Evolutionary conservation across 2,329 filamentous ascomycete genomes (phyloP), one percentile per base, ranked within the genome.

Genomic region (Seiridium cupressi): DNA sequence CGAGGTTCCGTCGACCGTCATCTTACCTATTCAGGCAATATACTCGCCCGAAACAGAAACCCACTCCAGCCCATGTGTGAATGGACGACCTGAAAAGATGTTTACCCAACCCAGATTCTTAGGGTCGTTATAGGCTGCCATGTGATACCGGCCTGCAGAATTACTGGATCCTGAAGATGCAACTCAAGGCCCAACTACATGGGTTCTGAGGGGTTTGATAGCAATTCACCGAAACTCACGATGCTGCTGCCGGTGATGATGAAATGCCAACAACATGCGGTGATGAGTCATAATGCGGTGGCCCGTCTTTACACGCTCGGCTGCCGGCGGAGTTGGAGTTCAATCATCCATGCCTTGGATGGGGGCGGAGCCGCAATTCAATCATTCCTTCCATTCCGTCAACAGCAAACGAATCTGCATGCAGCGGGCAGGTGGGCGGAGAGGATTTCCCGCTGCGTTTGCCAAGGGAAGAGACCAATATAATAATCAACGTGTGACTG

Each of bases 221-320:
- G 35, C 9, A 26, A 13, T 47, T 48, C 42, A 57, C 44, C 42
- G 54, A 36, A 57, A 57, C 26, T 44, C 54, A 47, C 54, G n/a
- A 57, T 5, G 9, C 32, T 26, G 13, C 2, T 44, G 38, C 11
- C 35, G 11, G 38, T 55, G 51, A 44, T 36, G 44, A 57, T 57
- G 40, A 47, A 10, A n/a, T 18, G 42, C 55, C 31, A 57, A 36
- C 32, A 13, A 36, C 42, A 46, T 47, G 55, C 31, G 26, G 38
- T 38, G 46, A 26, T 58, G 55, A 58, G 40, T 58, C 55, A 58
- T 38, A 44, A 48, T 58, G 55, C 55, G 55, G 13, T 58, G 55
- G 32, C 46, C 55, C 11, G 35, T 35, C 26, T 11, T 32, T 35
- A 26, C 47, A 49, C 35, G 47, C 32, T 46, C 47, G 47, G 31